Conservation (phyloP, 352 stramenopile species). For the Phytophthora pisi region DNA sequence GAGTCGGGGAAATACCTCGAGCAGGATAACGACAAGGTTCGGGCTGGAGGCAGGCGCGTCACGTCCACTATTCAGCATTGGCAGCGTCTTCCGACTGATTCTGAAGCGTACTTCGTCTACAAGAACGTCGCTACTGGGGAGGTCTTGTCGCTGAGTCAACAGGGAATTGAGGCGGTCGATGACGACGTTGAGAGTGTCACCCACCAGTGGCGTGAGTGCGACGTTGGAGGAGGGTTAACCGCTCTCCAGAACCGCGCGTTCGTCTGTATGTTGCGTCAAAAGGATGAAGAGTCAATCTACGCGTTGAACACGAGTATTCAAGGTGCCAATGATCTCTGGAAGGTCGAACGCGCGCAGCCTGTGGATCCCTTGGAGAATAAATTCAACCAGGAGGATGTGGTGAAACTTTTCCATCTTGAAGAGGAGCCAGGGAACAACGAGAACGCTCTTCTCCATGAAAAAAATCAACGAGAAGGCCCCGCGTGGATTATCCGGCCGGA, state of each 20-base stretch:
- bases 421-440: neutral
- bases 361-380: neutral
- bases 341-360: neutral
- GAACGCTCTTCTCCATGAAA: neutral
- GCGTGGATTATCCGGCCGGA: neutral
- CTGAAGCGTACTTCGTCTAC: neutral
- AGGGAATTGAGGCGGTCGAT: neutral
- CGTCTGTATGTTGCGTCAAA: neutral
- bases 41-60: neutral
- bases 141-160: neutral
- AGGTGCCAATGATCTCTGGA: neutral
- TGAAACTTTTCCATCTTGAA: neutral
- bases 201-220: neutral
- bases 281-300: neutral
- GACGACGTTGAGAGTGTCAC: neutral
- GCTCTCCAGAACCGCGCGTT: neutral
- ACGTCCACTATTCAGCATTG: neutral
- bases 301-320: neutral
- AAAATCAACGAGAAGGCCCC: neutral
- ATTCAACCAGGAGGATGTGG: neutral
- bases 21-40: neutral
- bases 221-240: neutral
- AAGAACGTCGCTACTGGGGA: neutral
- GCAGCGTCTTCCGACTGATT: neutral
- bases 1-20: neutral